Evolutionary conservation across 306 rosid species (phyloP), one percentile per base, ranked within the genome.

Genomic region (Rosa rugosa): DNA sequence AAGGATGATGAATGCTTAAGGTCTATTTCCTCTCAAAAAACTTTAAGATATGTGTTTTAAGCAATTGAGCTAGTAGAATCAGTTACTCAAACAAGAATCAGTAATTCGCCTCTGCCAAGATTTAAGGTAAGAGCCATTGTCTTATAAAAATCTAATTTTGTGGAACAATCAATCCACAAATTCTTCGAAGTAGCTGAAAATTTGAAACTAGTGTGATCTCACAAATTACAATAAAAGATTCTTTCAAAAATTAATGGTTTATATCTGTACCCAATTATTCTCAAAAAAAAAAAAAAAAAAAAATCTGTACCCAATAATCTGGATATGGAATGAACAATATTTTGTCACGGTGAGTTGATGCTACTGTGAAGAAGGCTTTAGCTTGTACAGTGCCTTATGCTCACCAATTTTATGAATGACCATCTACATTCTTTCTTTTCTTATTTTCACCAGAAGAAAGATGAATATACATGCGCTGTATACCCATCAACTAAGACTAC

Each of bases 1-100:
- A 91, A 90, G 53, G 99, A 93, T 71, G 93, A 86, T 40, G 99
- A 95, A 78, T 95, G 99, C 85, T 80, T 86, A 77, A 91, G 99
- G 99, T 95, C 82, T 73, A 80, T 64, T 76, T 49, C 78, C 74
- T 69, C 59, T 79, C 85, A 51, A 54, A 20, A 77, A 49, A 51
- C 78, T 54, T 74, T 80, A 6, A 75, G 68, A 79, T 72, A 16
- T 56, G 6, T 38, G 40, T 56, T 51, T n/a, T 25, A 38, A 13
- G 42, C 64, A 57, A 44, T 34, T 56, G 69, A 50, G n/a, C 31
- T 51, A 8, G 36, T 40, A 11, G 17, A 18, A 45, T 11, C 69
- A 68, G 65, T 64, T 41, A 36, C 51, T 56, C 10, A 3, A 20
- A 73, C 53, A 38, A 22, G 17, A 18, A 18, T 51, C 0, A 2